Evolutionary conservation across 2,329 filamentous ascomycete species (phyloP).

Genomic region (Beauveria pseudobassiana): DNA sequence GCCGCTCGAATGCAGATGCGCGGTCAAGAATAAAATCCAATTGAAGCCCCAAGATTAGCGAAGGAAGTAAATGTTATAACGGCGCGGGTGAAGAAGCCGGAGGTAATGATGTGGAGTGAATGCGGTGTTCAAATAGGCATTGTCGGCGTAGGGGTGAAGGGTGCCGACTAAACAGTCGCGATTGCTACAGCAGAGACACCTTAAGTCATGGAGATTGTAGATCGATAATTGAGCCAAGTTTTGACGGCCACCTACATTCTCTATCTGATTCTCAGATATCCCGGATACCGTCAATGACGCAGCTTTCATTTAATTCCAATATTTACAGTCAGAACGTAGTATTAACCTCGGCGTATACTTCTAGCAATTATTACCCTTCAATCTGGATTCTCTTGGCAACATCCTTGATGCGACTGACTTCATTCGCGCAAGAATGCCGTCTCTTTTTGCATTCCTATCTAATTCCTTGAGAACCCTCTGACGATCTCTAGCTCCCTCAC

Average conservation of each 20-base stretch:
- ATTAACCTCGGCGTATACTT: not conserved
- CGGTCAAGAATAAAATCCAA: too few relatives aligned
- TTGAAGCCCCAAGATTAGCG: too few relatives aligned
- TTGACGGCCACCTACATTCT: too few relatives aligned
- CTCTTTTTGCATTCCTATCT: not conserved
- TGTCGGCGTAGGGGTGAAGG: not conserved
- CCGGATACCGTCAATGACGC: too few relatives aligned
- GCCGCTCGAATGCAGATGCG: too few relatives aligned
- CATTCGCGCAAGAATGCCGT: not conserved
- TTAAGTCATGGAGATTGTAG: not conserved
- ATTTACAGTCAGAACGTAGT: too few relatives aligned
- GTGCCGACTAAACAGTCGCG: not conserved
- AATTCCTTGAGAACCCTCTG: conserved; percentile 1
- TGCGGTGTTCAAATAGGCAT: not conserved
- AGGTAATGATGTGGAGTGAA: not conserved
- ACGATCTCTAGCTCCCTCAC: not conserved
- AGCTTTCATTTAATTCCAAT: too few relatives aligned
- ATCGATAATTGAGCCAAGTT: too few relatives aligned
- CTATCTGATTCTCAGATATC: too few relatives aligned
- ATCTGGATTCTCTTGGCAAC: not conserved
- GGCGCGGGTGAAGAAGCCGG: not conserved
- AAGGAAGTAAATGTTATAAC: not conserved
- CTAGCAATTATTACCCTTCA: not conserved
- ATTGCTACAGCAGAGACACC: too few relatives aligned
- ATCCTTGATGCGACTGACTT: not conserved